Evolutionary conservation across 805 yeast genomes (phyloP), one percentile per base, ranked within the genome.

Genomic region (Sungouiozyma intestinalis): DNA sequence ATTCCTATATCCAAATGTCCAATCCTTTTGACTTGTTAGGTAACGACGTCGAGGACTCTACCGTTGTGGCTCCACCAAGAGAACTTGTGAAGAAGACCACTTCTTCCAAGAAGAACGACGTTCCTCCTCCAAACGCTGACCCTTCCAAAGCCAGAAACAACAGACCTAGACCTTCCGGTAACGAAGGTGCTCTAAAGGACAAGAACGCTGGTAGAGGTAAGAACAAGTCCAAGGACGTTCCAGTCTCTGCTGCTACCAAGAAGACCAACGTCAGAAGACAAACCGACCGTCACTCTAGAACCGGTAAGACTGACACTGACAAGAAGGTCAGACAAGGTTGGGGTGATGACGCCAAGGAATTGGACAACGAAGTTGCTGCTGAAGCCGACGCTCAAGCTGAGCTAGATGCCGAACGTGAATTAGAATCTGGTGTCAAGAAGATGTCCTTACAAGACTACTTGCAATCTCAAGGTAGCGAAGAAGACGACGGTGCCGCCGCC

Each of bases 381-480:
- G 57, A 72, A 59, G 73, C 71, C 63, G 85, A 79, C 73, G 77
- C 73, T 64, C 82, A 70, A 52, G 84, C 76, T 53, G 86, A 79
- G 67, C 52, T 58, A 29, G 49, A 42, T 49, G 83, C 75, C 52
- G 83, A 74, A 47, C 63, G 61, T 40, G 71, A 71, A 60, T 66
- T 58, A 39, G 63, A 55, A 38, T 52, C 60, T 38, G 61, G 53
- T 35, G 70, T 63, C 45, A 67, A 64, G 48, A 40, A 49, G 57
- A 79, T 77, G 72, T 81, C 96, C 46, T 78, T 85, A 60, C 86
- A 80, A 58, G 94, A 87, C 60, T 90, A 84, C 81, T 77, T 86
- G 65, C 79, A 79, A 35, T 33, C 44, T 24, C 57, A 86, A 81
- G 68, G 65, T 71, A 24, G 29, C 29, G 60, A 64, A 70, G 36